A percentile compares a stretch with the other conserved stretches of the same genome.
Evolutionary conservation across 306 rosid genomes (phyloP).

Genomic region (Sophora flavescens): DNA sequence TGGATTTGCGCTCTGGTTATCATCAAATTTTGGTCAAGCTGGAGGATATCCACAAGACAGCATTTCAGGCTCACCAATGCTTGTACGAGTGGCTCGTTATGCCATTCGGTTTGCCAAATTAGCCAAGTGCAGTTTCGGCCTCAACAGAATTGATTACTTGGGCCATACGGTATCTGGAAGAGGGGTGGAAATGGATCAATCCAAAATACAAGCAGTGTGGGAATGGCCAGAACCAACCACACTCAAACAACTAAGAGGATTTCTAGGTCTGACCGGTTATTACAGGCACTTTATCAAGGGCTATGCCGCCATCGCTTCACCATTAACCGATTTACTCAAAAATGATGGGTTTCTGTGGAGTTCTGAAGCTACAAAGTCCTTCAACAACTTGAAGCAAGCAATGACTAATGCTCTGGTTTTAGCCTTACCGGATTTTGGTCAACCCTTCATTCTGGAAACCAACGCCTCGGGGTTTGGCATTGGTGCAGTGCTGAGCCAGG

Average conservation of each 20-base stretch:
- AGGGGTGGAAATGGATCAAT: no score
- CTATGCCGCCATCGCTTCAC: no score
- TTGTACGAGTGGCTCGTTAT: background rate
- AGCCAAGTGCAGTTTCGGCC: no score
- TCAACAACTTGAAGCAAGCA: background rate
- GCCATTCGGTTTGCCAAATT: background rate
- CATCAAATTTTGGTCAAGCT: background rate
- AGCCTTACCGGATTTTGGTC: background rate
- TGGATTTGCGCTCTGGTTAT: background rate
- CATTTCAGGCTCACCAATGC: background rate
- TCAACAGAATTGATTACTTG: background rate
- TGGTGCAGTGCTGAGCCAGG: background rate
- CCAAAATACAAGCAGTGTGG: no score
- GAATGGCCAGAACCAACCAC: no score
- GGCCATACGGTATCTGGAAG: no score
- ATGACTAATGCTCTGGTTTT: fast-evolving
- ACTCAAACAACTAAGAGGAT: no score
- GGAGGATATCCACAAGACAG: no score
- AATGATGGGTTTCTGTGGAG: no score
- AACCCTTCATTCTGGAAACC: background rate
- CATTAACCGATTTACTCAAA: no score
- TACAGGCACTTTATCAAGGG: no score
- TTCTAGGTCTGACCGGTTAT: no score
- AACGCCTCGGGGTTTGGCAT: background rate
- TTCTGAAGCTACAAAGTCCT: background rate